Conservation (phyloP, 768 basidiomycete genomes). For the Podaxis sp. region DNA sequence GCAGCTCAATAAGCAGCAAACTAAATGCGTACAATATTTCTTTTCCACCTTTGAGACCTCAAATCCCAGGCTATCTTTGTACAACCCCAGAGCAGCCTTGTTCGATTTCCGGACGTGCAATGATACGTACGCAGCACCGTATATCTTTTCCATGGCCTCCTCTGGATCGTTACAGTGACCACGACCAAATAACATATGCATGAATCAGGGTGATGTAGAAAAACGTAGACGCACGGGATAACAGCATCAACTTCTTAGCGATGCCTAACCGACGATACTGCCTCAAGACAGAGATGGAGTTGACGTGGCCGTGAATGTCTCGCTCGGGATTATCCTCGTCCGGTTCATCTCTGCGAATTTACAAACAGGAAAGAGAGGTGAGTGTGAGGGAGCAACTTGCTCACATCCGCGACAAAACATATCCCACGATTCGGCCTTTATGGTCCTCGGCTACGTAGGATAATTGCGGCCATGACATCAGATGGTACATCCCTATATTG, state of each 20-base stretch:
- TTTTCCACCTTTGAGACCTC: constrained; percentile 83
- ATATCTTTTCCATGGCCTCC: constrained; percentile 88
- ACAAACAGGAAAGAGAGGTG: not conserved
- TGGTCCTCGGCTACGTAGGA: constrained; percentile 92
- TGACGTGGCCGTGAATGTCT: constrained; percentile 86
- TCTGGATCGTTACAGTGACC: constrained; percentile 46
- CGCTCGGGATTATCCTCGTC: constrained; percentile 55
- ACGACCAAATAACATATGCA: not conserved
- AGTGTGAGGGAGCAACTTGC: constrained; percentile 23
- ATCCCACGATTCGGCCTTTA: constrained; percentile 88
- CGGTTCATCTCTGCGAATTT: constrained; percentile 32
- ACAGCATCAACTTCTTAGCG: constrained; percentile 92
- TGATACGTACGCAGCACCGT: constrained; percentile 80
- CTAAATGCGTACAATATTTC: constrained; percentile 74
- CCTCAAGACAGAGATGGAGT: constrained; percentile 92
- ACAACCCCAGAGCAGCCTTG: constrained; percentile 84
- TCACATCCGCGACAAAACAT: constrained; percentile 95
- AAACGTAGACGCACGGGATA: constrained; percentile 69
- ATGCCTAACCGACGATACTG: constrained; percentile 89
- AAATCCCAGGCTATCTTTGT: constrained; percentile 89
- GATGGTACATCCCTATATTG: constrained; percentile 78
- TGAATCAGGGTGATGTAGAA: not conserved
- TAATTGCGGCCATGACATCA: constrained; percentile 89
- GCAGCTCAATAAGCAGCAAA: not conserved
- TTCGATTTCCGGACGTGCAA: constrained; percentile 96